phyloP scores from a whole-genome alignment of 352 stramenopile genomes.

The Phytophthora pisi region DNA sequence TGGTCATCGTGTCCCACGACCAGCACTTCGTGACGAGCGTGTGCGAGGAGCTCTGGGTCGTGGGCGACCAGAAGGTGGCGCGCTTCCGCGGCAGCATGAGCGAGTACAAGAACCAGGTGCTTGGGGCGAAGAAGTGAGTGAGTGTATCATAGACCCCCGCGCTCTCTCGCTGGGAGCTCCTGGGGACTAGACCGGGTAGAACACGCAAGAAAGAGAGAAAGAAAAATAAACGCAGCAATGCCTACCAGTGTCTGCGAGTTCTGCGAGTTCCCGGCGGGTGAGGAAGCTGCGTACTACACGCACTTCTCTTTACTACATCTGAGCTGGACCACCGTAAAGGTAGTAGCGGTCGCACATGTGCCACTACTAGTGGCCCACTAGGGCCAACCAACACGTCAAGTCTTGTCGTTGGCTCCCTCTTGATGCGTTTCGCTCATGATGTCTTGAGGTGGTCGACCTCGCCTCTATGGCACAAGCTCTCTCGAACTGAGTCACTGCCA shows the following conservation, averaged over 20 bases:
- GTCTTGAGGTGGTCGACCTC: not conserved
- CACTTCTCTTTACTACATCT: not conserved
- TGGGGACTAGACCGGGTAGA: slow-evolving; percentile 22
- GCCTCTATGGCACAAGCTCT: not conserved
- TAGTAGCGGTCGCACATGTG: not conserved
- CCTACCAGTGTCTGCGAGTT: not conserved
- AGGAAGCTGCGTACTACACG: not conserved
- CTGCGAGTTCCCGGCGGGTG: too few species aligned
- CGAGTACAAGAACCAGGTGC: slow-evolving; percentile 84
- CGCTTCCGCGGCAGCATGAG: slow-evolving; percentile 81
- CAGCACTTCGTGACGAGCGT: slow-evolving; percentile 98
- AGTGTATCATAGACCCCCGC: slow-evolving; percentile 29
- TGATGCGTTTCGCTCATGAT: not conserved
- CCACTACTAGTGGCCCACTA: too few species aligned
- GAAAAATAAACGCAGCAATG: slow-evolving; percentile 13
- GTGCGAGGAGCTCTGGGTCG: slow-evolving; percentile 94
- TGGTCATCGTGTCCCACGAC: slow-evolving; percentile 98
- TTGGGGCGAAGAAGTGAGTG: slow-evolving; percentile 52
- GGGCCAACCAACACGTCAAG: not conserved
- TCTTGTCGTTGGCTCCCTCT: not conserved
- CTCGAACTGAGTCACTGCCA: not conserved
- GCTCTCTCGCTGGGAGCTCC: slow-evolving; percentile 14
- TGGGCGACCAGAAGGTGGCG: slow-evolving; percentile 75
- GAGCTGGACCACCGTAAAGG: not conserved
- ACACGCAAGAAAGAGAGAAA: slow-evolving; percentile 7